Evolutionary conservation across 1,139 yeast species (phyloP), one percentile per base, ranked within the genome.

Genomic region (Meyerozyma carpophila): DNA sequence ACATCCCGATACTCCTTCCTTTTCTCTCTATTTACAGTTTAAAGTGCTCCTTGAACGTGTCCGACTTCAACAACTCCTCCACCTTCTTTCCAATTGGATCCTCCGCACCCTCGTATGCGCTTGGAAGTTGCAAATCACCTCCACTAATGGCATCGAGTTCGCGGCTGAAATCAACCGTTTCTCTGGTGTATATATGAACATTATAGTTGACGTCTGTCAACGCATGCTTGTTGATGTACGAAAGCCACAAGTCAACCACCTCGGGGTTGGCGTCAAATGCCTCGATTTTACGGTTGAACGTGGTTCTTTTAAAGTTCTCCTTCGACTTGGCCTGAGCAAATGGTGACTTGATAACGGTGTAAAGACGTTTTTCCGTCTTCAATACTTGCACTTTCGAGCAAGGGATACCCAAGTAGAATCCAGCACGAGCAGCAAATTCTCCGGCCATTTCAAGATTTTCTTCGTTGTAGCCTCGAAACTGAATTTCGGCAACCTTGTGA

Each of bases 261-360:
- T 89, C 96, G 1, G 93, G 84, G 50, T 86, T 83, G 21, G 96
- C 81, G 64, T 93, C 98, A 73, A 79, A 90, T 16, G 90, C 87
- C 50, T 75, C 74, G 51, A 93, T 70, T 50, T 79, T 66, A 49
- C 95, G 79, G 57, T 84, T 81, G 62, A 80, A 88, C 1, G 98
- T 93, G 43, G 80, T 77, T 68, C 98, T 82, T 68, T 88, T 88
- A 68, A 88, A 93, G 70, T 93, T 93, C 68, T 93, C 96, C 68
- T 93, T 93, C 8, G 95, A 78, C 62, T 91, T 91, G 43, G 98
- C 95, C 60, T 88, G 95, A 29, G 88, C 96, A 62, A 93, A 93
- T 1, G 98, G 98, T 4, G 96, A 84, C 61, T 85, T 80, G 55
- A 86, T 89, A 44, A 93, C 96, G 0, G 98, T 93, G 87, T 96